Percentiles rank a stretch among this genome's conserved stretches.
These are phyloP conservation scores for Ramularia endophylla DNA, from an alignment of 2,329 filamentous ascomycete genomes.

Conservation along the genomic window DNA sequence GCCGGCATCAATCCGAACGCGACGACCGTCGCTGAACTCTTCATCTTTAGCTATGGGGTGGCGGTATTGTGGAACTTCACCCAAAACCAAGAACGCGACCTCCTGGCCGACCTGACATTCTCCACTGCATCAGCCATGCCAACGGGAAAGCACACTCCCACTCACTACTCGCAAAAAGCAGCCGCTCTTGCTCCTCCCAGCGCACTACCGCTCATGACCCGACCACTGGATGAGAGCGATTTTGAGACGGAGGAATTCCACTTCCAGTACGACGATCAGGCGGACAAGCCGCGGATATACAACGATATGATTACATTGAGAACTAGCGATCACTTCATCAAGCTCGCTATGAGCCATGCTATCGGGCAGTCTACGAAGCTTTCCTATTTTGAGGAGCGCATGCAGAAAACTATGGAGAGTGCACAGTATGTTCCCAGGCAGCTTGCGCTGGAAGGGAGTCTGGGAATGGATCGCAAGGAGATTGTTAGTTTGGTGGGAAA, in stretches of 20 bases:
- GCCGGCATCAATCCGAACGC: constrained; percentile 60
- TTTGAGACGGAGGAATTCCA: constrained; percentile 98
- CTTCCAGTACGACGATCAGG: constrained; percentile 87
- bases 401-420: constrained; percentile 89
- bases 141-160: constrained; percentile 12
- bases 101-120: constrained; percentile 91
- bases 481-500: constrained; percentile 87
- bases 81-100: constrained; percentile 91
- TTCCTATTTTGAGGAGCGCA: constrained; percentile 91
- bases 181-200: constrained; percentile 35
- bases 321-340: constrained; percentile 97
- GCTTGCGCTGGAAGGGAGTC: constrained; percentile 78
- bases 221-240: constrained; percentile 78
- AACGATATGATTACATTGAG: constrained; percentile 99
- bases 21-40: constrained; percentile 86
- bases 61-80: constrained; percentile 99
- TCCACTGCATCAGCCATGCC: constrained; percentile 38
- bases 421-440: constrained; percentile 88
- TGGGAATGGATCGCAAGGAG: constrained; percentile 87
- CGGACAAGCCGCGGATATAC: constrained; percentile 84
- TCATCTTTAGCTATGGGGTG: constrained; percentile 94
- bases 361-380: constrained; percentile 97
- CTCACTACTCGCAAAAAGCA: constrained; percentile 22
- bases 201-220: constrained; percentile 61
- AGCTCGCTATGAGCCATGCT: constrained; percentile 93